Evolutionary conservation across 306 rosid species (phyloP), one percentile per base, ranked within the genome.

Genomic region (Prunus kanzakura): DNA sequence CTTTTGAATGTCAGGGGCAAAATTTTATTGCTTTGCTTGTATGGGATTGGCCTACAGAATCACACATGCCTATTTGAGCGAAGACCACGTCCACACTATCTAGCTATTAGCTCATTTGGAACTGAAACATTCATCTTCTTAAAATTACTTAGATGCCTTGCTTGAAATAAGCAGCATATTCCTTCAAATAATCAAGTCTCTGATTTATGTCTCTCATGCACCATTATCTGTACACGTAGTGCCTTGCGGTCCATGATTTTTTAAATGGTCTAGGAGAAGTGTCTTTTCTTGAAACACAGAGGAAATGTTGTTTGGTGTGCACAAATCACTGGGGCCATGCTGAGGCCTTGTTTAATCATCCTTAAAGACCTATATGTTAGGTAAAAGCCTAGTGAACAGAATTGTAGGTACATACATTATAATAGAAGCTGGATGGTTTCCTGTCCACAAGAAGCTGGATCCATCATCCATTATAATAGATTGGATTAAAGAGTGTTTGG

Each of bases 1-100:
- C 14, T 75, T 75, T 85, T 85, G 88, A 83, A 83, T 69, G 66
- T 79, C 71, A 70, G 60, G 47, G 49, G 57, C 19, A 58, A 25
- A 43, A 14, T 29, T 54, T 51, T 50, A 43, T 19, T 68, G 52
- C 76, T 56, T 60, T 68, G 69, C 58, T 35, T 60, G 45, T 47
- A 67, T 22, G 20, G 63, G 67, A 64, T 76, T 80, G 77, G 57
- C 74, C 69, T 73, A 73, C 82, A 77, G 41, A 72, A 67, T 67
- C 79, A 54, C 38, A 25, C 8, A 15, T 80, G 57, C 78, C 69
- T 22, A 38, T 41, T 63, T 63, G 54, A 35, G 66, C 41, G 76
- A 54, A 22, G 18, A 14, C 38, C 55, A n/a, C 14, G 41, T 13
- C 76, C 11, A 38, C 43, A 38, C 2, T 35, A 5, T 35, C 41